Percentiles rank a stretch among this genome's conserved stretches.
phyloP scores from a whole-genome alignment of 768 basidiomycete species.

The Psilocybe azurescens region DNA sequence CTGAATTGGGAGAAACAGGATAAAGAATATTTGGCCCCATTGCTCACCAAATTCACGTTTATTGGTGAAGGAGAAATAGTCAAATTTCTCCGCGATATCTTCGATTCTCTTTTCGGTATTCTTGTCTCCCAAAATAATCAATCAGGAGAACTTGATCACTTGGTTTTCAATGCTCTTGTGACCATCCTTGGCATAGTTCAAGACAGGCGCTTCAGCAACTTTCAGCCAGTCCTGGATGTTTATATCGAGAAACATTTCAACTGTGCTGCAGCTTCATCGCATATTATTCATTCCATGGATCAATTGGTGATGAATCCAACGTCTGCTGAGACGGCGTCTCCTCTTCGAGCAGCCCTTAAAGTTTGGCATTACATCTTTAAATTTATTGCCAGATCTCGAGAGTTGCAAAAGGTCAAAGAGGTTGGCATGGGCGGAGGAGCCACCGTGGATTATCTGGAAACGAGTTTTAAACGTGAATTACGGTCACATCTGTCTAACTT shows the following conservation, averaged over 20 bases:
- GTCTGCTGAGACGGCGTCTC: slow-evolving; percentile 72
- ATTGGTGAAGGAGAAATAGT: slow-evolving; percentile 95
- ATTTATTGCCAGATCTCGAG: slow-evolving; percentile 89
- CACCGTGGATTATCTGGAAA: slow-evolving; percentile 86
- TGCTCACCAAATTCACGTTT: slow-evolving; percentile 86
- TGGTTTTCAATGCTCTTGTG: slow-evolving; percentile 91
- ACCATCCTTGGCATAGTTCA: slow-evolving; percentile 92
- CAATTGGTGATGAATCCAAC: slow-evolving; percentile 77
- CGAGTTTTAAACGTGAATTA: slow-evolving; percentile 84
- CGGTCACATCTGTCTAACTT: slow-evolving; percentile 78
- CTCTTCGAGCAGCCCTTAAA: slow-evolving; percentile 87
- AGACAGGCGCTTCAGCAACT: slow-evolving; percentile 94
- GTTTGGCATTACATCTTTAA: slow-evolving; percentile 98
- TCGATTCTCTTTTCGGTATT: slow-evolving; percentile 92
- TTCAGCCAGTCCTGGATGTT: slow-evolving; percentile 90
- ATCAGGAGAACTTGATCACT: slow-evolving; percentile 77
- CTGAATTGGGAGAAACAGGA: slow-evolving; percentile 84
- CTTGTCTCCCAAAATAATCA: slow-evolving; percentile 78
- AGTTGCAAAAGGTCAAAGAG: slow-evolving; percentile 85
- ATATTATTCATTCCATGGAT: slow-evolving; percentile 89
- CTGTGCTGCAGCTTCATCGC: slow-evolving; percentile 79
- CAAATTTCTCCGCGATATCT: slow-evolving; percentile 89
- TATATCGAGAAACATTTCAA: slow-evolving; percentile 92
- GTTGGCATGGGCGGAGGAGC: slow-evolving; percentile 79
- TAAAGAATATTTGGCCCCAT: slow-evolving; percentile 67